These are phyloP conservation scores for Hericium erinaceus DNA, from an alignment of 768 basidiomycete genomes.

Conservation along the genomic window DNA sequence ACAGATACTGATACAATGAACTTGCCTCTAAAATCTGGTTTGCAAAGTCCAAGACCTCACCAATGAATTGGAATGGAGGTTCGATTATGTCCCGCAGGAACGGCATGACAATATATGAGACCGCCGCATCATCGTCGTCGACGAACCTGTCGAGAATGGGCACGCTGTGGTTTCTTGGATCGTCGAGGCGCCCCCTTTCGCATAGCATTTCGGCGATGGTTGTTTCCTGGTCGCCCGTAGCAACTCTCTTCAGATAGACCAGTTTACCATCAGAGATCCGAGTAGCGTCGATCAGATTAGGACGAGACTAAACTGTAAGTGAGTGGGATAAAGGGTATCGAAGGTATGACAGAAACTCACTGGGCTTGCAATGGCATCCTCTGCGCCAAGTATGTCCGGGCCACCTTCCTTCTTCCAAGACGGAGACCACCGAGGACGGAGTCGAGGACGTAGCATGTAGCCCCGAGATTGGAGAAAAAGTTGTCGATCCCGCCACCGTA, in stretches of 20 bases:
- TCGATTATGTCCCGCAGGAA: neutral
- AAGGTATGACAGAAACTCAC: neutral
- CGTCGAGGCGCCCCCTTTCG: neutral
- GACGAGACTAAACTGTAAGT: neutral
- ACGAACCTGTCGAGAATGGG: slow-evolving; percentile 8
- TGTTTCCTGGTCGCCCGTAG: slow-evolving; percentile 6
- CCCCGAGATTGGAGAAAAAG: slow-evolving; percentile 9
- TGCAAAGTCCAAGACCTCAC: slow-evolving; percentile 8
- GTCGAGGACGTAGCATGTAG: slow-evolving; percentile 10
- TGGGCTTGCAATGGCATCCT: slow-evolving; percentile 1
- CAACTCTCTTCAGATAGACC: slow-evolving; percentile 23
- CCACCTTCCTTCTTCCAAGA: slow-evolving; percentile 8
- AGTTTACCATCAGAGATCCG: slow-evolving; percentile 18
- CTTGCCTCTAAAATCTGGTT: slow-evolving; percentile 8
- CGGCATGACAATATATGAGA: slow-evolving; percentile 12
- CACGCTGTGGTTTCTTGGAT: slow-evolving; percentile 7
- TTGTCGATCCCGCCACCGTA: slow-evolving; percentile 8
- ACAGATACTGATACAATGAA: neutral
- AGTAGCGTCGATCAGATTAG: slow-evolving; percentile 21
- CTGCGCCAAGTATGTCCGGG: neutral
- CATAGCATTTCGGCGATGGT: slow-evolving; percentile 11
- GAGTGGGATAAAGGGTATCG: too few relatives aligned
- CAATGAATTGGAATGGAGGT: neutral
- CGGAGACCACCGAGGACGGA: slow-evolving; percentile 11
- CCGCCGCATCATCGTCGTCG: neutral